These are phyloP conservation scores for Talaromyces sp. DNA, from an alignment of 2,329 filamentous ascomycete genomes.

Conservation along the genomic window DNA sequence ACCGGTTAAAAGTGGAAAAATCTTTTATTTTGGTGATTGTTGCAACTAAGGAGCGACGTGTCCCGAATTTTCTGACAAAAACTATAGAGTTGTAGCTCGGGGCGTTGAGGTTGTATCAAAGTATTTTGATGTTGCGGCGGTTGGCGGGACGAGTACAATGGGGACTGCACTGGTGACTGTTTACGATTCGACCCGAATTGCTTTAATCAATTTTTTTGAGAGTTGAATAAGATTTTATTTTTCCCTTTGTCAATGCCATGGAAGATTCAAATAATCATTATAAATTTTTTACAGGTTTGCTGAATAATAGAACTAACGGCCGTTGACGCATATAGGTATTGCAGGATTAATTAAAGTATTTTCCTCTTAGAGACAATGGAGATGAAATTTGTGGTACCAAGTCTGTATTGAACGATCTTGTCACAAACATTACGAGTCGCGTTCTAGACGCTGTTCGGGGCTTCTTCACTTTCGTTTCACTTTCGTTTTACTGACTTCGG, in stretches of 20 bases:
- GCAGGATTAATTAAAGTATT: background rate
- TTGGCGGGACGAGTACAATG: background rate
- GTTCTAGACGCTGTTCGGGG: no score
- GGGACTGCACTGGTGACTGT: no score
- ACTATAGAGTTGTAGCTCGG: background rate
- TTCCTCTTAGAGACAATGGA: background rate
- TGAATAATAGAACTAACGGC: background rate
- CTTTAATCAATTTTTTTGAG: background rate
- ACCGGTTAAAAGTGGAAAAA: background rate
- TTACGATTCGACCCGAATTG: background rate
- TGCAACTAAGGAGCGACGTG: background rate
- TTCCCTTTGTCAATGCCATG: background rate
- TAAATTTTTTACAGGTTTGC: no score
- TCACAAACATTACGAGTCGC: background rate
- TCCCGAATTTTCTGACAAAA: background rate
- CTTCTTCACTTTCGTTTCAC: no score
- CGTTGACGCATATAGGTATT: background rate
- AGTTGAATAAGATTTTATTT: background rate
- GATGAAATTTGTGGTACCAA: no score
- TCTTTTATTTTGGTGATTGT: background rate
- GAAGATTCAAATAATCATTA: background rate
- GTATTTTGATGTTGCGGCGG: background rate
- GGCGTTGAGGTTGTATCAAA: background rate
- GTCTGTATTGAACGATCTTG: background rate
- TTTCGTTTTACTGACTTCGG: no score